These are phyloP conservation scores for Tetrapisispora nanseiensis DNA, from an alignment of 805 yeast species.

Conservation along the genomic window DNA sequence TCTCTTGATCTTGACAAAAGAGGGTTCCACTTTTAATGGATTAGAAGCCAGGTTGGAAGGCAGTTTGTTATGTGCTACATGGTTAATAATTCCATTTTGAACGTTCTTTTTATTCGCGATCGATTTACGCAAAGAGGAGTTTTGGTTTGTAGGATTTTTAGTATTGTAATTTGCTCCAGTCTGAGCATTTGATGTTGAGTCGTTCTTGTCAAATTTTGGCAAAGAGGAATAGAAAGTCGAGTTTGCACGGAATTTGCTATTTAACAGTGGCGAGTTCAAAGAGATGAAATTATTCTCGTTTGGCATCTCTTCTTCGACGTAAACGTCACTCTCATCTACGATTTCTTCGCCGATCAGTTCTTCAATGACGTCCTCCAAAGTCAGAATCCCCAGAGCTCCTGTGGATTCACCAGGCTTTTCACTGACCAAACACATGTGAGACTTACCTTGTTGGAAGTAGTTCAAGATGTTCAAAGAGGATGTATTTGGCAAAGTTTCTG, in stretches of 20 bases:
- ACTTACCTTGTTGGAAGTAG: constrained; percentile 95
- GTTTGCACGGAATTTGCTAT: background rate
- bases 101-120: background rate
- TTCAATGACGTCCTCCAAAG: constrained; percentile 95
- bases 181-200: background rate
- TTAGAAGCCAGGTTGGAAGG: constrained; percentile 54
- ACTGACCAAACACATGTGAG: constrained; percentile 93
- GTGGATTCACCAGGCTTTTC: constrained; percentile 70
- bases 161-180: background rate
- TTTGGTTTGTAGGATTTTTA: background rate
- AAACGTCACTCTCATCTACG: constrained; percentile 92
- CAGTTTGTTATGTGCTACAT: constrained; percentile 3
- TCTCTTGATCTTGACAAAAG: constrained; percentile 60
- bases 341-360: constrained; percentile 96
- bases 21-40: constrained; percentile 55
- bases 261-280: background rate
- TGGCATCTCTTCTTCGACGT: constrained; percentile 42
- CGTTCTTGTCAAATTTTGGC: background rate
- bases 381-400: constrained; percentile 86
- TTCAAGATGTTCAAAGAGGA: constrained; percentile 89
- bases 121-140: background rate
- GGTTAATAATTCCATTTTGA: constrained; percentile 4
- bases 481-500: constrained; percentile 86
- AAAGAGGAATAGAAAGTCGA: background rate
- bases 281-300: constrained; percentile 1